These are phyloP conservation scores for Athelia sp. DNA, from an alignment of 1,284 basidiomycete species.

Conservation along the genomic window DNA sequence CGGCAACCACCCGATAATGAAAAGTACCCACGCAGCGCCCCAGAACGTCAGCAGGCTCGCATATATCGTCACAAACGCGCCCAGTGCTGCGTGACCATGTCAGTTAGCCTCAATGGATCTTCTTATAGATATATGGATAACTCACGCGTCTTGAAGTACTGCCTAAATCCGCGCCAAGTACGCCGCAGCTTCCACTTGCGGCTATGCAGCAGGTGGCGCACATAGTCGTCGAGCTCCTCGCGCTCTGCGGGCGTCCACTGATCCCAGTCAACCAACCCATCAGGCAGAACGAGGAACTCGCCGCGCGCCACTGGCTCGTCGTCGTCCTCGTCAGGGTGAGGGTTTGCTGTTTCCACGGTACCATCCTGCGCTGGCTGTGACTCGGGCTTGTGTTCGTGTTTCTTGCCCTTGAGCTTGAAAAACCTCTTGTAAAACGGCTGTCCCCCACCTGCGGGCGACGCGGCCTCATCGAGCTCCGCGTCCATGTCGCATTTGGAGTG, in stretches of 20 bases:
- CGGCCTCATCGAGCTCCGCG: too few relatives aligned
- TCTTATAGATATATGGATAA: too few relatives aligned
- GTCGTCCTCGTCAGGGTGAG: background rate
- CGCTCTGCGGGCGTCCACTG: conserved; percentile 4
- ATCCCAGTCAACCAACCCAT: conserved; percentile 5
- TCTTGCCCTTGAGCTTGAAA: too few relatives aligned
- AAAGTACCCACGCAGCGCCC: conserved; percentile 9
- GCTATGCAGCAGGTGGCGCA: conserved; percentile 5
- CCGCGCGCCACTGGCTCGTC: background rate
- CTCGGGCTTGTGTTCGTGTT: too few relatives aligned
- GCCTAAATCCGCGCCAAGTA: conserved; percentile 4
- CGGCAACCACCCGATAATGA: conserved; percentile 9
- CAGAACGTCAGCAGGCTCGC: conserved; percentile 9
- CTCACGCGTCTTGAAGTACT: conserved; percentile 3
- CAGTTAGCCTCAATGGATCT: too few relatives aligned
- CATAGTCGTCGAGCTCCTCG: conserved; percentile 9
- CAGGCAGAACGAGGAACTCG: conserved; percentile 5
- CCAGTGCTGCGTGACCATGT: background rate
- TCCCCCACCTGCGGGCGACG: too few relatives aligned
- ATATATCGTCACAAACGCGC: conserved; percentile 6
- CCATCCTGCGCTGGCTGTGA: too few relatives aligned
- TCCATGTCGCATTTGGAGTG: too few relatives aligned
- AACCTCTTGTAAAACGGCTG: too few relatives aligned
- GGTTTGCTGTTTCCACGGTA: background rate
- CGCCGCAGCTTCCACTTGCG: conserved; percentile 2